A percentile compares a stretch with the other conserved stretches of the same genome.
These are phyloP conservation scores for Penicillium coprophilum DNA, from an alignment of 495 filamentous ascomycete species.

Conservation along the genomic window DNA sequence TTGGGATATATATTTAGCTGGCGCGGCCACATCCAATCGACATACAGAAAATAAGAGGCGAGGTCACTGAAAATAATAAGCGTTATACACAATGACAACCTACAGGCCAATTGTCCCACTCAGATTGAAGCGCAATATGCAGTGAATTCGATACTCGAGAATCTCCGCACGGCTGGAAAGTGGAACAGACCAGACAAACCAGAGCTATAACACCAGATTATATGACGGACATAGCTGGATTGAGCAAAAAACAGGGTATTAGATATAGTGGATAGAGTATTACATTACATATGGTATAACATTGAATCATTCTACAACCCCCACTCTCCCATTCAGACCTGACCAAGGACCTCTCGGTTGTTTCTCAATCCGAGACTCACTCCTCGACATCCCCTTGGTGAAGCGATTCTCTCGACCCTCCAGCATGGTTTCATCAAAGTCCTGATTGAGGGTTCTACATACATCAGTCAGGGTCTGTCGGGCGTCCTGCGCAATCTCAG, in stretches of 20 bases:
- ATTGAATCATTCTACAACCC: slow-evolving; percentile 15
- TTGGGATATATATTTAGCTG: background rate
- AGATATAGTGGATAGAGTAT: background rate
- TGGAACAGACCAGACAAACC: too few relatives aligned
- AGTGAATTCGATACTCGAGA: background rate
- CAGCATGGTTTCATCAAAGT: slow-evolving; percentile 28
- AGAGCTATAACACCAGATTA: background rate
- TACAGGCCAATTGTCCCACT: background rate
- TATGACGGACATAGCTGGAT: background rate
- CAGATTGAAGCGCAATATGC: background rate
- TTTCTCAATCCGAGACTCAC: slow-evolving; percentile 27
- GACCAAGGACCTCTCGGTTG: slow-evolving; percentile 41
- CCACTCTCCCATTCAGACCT: slow-evolving; percentile 38
- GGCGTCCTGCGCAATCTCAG: slow-evolving; percentile 34
- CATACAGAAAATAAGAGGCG: background rate
- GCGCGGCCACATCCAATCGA: background rate
- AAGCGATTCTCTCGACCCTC: slow-evolving; percentile 24
- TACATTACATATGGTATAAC: background rate
- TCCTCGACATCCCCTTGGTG: slow-evolving; percentile 21
- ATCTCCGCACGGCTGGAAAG: too few relatives aligned
- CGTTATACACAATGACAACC: background rate
- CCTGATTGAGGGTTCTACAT: slow-evolving; percentile 39
- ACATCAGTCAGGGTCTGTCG: slow-evolving; percentile 34
- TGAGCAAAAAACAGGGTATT: background rate
- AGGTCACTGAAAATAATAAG: background rate